Evolutionary conservation across 1,284 basidiomycete genomes (phyloP).

Genomic region (Boletellus sp.): DNA sequence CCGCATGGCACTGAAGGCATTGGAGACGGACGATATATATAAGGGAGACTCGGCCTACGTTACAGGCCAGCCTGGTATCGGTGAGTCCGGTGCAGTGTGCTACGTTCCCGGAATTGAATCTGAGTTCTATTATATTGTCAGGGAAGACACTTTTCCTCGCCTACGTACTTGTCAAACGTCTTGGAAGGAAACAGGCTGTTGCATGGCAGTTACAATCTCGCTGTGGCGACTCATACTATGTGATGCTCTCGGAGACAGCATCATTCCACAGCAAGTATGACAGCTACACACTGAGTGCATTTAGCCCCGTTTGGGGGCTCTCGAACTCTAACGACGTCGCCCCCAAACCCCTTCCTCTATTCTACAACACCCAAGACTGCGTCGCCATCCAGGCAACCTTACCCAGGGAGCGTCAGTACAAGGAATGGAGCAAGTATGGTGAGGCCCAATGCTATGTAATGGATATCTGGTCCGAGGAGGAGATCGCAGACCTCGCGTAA

Average conservation of each 20-base stretch:
- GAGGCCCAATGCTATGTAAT: neutral
- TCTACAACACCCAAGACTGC: neutral
- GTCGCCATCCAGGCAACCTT: neutral
- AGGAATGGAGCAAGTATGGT: neutral
- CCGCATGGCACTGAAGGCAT: neutral
- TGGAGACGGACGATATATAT: neutral
- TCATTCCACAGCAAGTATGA: neutral
- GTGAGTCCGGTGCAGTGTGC: neutral
- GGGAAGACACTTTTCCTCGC: neutral
- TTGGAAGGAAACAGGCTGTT: neutral
- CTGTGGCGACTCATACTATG: neutral
- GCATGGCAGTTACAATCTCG: neutral
- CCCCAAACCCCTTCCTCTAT: no score
- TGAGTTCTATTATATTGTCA: neutral
- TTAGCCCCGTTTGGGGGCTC: neutral
- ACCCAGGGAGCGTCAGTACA: neutral
- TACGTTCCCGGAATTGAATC: neutral
- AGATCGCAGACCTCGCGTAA: constrained; percentile 1
- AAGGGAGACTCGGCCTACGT: neutral
- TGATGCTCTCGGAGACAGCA: neutral
- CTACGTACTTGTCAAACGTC: neutral
- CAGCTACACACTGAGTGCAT: neutral
- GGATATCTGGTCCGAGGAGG: constrained; percentile 2
- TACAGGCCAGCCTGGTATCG: neutral
- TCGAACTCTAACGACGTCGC: neutral